Evolutionary conservation across 2,329 filamentous ascomycete genomes (phyloP).

Genomic region (Diaporthe batatas): DNA sequence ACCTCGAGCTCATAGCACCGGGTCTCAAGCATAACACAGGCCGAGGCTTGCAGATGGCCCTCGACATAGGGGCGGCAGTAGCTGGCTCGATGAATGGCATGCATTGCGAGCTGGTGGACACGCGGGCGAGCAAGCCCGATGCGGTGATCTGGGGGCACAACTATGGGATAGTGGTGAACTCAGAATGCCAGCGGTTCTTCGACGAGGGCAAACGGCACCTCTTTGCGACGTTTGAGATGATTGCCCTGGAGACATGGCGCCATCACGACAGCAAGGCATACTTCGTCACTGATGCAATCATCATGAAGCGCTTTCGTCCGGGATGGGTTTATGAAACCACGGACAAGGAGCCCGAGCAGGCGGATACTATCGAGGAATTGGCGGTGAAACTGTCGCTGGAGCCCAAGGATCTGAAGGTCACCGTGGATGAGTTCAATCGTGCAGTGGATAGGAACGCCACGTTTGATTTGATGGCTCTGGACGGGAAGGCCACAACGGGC

Average conservation of each 20-base stretch:
- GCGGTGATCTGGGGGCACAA: conserved; percentile 51
- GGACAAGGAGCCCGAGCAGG: conserved; percentile 25
- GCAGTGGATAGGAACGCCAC: conserved; percentile 11
- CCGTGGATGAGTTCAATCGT: conserved; percentile 24
- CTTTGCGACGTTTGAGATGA: conserved; percentile 56
- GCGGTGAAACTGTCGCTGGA: not conserved
- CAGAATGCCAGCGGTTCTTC: conserved; percentile 55
- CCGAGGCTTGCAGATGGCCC: conserved; percentile 27
- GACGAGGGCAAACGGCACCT: conserved; percentile 55
- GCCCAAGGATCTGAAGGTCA: not conserved
- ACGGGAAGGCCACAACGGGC: conserved; percentile 15
- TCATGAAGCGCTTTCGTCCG: conserved; percentile 24
- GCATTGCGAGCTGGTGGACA: conserved; percentile 32
- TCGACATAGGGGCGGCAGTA: conserved; percentile 19
- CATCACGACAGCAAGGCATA: conserved; percentile 20
- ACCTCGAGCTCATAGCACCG: conserved; percentile 28
- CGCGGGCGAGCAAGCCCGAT: conserved; percentile 17
- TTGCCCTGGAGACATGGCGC: conserved; percentile 26
- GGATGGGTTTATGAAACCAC: conserved; percentile 31
- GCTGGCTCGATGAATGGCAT: conserved; percentile 32
- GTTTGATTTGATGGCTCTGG: conserved; percentile 16
- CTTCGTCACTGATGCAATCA: conserved; percentile 19
- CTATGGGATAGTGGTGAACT: conserved; percentile 59
- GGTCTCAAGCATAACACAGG: conserved; percentile 26
- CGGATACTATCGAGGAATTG: conserved; percentile 17